phyloP scores from a whole-genome alignment of 352 stramenopile species.

The Pythium plurisporium region DNA sequence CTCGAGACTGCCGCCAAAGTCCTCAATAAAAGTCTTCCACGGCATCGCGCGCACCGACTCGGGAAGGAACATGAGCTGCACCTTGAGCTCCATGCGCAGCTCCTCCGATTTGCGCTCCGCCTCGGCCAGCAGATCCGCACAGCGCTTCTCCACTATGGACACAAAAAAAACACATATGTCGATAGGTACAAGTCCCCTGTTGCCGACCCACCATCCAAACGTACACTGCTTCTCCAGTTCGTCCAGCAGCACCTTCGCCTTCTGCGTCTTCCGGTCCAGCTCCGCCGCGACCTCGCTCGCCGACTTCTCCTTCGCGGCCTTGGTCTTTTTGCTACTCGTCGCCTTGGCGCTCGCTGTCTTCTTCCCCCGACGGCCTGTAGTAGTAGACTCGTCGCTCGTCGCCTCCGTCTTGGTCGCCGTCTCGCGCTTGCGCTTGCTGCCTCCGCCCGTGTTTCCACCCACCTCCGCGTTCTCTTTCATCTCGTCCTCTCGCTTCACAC shows the following conservation, averaged over 20 bases:
- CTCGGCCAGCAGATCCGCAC: constrained; percentile 43
- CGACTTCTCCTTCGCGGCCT: constrained; percentile 22
- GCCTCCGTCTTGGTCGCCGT: neutral
- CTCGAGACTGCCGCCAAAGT: constrained; percentile 67
- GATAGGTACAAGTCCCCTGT: too few species aligned
- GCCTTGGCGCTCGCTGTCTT: neutral
- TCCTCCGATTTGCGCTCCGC: constrained; percentile 56
- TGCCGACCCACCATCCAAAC: too few species aligned
- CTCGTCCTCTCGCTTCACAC: constrained; percentile 20
- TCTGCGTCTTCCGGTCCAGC: constrained; percentile 39
- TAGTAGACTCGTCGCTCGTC: neutral
- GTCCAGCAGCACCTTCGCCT: constrained; percentile 40
- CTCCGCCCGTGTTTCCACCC: neutral
- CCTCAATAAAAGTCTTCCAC: constrained; percentile 77
- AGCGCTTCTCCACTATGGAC: constrained; percentile 58
- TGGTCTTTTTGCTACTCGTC: neutral
- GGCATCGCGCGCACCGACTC: constrained; percentile 69
- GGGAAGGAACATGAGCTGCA: constrained; percentile 73
- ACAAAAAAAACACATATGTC: too few species aligned
- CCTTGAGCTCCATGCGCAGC: constrained; percentile 68
- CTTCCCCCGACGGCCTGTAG: neutral
- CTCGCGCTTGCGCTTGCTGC: constrained; percentile 20
- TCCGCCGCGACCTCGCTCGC: neutral
- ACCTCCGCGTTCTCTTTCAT: neutral
- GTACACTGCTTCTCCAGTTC: constrained; percentile 64